Percentiles rank a stretch among this genome's conserved stretches.
Conservation (phyloP, 208 protist species). For the Crithidia sp. region DNA sequence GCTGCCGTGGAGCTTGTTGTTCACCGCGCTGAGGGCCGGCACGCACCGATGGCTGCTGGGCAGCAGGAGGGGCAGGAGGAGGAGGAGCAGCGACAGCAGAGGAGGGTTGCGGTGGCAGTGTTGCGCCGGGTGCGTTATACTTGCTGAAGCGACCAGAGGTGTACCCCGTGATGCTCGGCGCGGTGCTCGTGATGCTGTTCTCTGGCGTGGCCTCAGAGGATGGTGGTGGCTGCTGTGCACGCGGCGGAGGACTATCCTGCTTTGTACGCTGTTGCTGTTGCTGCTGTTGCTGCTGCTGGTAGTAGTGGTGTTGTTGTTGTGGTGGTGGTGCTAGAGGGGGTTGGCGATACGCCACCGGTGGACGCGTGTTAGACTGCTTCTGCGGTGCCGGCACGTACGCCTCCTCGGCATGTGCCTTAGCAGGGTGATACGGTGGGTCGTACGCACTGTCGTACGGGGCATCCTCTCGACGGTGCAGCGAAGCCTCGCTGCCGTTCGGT, state of each 20-base stretch:
- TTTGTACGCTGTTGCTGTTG: neutral
- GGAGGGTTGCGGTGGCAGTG: constrained; percentile 1
- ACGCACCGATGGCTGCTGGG: no score
- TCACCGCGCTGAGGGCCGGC: neutral
- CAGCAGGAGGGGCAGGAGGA: no score
- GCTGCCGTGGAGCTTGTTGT: neutral
- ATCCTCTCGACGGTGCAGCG: neutral
- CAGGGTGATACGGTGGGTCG: neutral
- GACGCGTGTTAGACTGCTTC: constrained; percentile 2
- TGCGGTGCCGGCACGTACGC: neutral
- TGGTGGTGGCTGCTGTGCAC: neutral
- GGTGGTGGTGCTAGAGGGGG: neutral
- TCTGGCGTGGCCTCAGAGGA: constrained; percentile 8
- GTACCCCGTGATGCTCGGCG: constrained; percentile 10
- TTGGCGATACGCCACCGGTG: neutral
- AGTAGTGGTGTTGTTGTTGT: neutral
- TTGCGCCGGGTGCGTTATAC: constrained; percentile 5
- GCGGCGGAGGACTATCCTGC: constrained; percentile 4
- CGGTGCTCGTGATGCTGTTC: constrained; percentile 7
- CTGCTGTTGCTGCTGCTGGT: constrained; percentile 2
- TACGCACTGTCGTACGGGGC: neutral
- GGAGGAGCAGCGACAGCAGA: no score
- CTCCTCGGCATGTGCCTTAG: neutral
- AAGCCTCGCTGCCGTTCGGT: constrained; percentile 7
- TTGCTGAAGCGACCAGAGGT: constrained; percentile 26